phyloP scores from a whole-genome alignment of 1,284 basidiomycete genomes.

The Quambalaria eucalypti region DNA sequence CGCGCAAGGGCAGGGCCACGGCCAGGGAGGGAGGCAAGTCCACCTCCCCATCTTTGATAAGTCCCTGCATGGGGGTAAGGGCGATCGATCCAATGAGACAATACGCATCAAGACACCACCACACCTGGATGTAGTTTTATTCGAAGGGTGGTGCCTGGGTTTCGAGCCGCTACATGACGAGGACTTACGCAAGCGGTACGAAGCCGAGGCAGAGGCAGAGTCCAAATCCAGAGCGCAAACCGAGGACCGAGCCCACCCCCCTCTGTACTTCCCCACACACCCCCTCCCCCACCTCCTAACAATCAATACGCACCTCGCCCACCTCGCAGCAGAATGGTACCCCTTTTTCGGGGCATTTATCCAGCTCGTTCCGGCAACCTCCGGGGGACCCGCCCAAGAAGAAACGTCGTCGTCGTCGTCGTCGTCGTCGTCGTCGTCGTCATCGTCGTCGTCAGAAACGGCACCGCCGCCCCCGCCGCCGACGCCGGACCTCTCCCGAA shows the following conservation, averaged over 20 bases:
- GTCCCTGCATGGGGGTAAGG: conserved; percentile 65
- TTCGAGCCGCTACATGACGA: conserved; percentile 40
- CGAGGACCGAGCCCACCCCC: conserved; percentile 5
- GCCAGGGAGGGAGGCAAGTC: conserved; percentile 45
- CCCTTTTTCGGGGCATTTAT: conserved; percentile 60
- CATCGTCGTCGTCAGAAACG: neutral
- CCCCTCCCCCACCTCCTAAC: conserved; percentile 54
- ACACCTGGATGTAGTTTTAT: conserved; percentile 65
- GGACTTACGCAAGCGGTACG: conserved; percentile 48
- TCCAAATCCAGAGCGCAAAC: neutral
- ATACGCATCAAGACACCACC: conserved; percentile 50
- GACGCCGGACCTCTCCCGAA: conserved; percentile 4
- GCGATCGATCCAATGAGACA: conserved; percentile 61
- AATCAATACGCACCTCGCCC: conserved; percentile 57
- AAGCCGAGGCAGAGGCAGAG: conserved; percentile 27
- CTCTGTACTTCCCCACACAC: conserved; percentile 33
- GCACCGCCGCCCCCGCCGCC: neutral
- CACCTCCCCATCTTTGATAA: conserved; percentile 79
- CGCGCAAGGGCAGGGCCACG: too few relatives aligned
- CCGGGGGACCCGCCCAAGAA: too few relatives aligned
- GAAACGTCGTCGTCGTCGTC: conserved; percentile 4
- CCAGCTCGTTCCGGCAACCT: conserved; percentile 49
- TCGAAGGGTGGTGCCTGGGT: conserved; percentile 59
- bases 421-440: neutral
- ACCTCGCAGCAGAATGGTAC: conserved; percentile 62